These are phyloP conservation scores for Durotheca rogersii DNA, from an alignment of 495 filamentous ascomycete genomes.

Conservation along the genomic window DNA sequence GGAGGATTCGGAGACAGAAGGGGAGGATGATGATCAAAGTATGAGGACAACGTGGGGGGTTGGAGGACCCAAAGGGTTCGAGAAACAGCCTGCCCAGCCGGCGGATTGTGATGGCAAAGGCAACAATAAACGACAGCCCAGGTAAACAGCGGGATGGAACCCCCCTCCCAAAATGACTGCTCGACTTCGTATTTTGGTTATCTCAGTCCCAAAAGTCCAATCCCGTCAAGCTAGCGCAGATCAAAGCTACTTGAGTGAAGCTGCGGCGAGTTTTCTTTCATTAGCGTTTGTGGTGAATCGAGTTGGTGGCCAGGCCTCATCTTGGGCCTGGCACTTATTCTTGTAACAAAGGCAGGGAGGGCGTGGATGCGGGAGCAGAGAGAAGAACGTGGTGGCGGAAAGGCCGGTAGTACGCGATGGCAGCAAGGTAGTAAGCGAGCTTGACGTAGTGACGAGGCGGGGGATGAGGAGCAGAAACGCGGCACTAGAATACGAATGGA, in stretches of 20 bases:
- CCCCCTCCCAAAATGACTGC: neutral
- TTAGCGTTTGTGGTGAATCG: neutral
- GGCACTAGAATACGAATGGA: no score
- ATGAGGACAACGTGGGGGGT: neutral
- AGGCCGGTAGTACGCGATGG: neutral
- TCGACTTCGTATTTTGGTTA: no score
- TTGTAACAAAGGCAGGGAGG: neutral
- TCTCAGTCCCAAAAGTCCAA: no score
- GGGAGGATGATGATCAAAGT: constrained; percentile 4
- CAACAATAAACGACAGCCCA: neutral
- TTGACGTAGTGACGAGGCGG: no score
- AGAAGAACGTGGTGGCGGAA: neutral
- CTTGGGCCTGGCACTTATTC: neutral
- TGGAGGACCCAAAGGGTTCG: no score
- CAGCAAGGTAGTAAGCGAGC: neutral
- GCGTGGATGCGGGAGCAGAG: neutral
- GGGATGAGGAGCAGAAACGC: no score
- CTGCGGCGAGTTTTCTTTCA: neutral
- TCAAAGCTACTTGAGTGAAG: neutral
- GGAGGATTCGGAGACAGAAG: constrained; percentile 1
- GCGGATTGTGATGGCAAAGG: neutral
- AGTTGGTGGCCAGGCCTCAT: neutral
- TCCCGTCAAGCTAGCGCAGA: neutral
- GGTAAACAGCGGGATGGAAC: neutral
- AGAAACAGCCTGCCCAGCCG: neutral